A percentile compares a stretch with the other conserved stretches of the same genome.
phyloP scores from a whole-genome alignment of 108 stramenopile species.

The Fragilariopsis cylindrus region DNA sequence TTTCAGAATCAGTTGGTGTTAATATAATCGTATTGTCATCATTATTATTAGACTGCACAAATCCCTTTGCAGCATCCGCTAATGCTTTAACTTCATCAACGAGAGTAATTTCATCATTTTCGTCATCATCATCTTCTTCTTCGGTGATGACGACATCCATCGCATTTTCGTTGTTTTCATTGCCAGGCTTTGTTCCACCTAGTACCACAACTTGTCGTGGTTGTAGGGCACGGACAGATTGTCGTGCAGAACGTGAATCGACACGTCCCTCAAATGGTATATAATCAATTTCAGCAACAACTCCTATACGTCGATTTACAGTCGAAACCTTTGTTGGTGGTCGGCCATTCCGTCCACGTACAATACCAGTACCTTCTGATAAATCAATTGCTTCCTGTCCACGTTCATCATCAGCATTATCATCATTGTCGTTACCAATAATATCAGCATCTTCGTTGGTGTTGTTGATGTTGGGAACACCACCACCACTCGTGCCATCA shows the following conservation, averaged over 20 bases:
- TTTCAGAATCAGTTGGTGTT: constrained; percentile 65
- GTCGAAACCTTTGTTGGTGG: constrained; percentile 79
- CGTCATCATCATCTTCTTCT: not conserved
- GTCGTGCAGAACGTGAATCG: constrained; percentile 81
- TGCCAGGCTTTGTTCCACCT: constrained; percentile 53
- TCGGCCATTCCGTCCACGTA: constrained; percentile 83
- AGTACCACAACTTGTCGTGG: constrained; percentile 84
- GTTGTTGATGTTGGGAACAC: not conserved
- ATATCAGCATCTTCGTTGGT: constrained; percentile 15
- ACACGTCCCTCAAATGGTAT: constrained; percentile 82
- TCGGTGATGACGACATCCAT: not conserved
- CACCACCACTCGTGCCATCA: not conserved
- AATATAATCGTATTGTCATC: constrained; percentile 21
- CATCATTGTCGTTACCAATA: constrained; percentile 46
- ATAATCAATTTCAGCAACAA: constrained; percentile 84
- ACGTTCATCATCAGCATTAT: constrained; percentile 61
- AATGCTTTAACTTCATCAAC: constrained; percentile 55
- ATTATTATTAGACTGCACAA: constrained; percentile 14
- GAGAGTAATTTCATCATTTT: not conserved
- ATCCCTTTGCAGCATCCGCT: constrained; percentile 62
- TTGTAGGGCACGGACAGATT: constrained; percentile 85
- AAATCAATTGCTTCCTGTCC: constrained; percentile 79
- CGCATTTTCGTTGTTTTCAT: not conserved
- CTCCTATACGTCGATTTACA: constrained; percentile 59
- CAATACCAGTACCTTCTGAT: constrained; percentile 84